Evolutionary conservation across 83 land plant species (phyloP), one percentile per base, ranked within the genome.

Genomic region (Diphasiastrum complanatum): DNA sequence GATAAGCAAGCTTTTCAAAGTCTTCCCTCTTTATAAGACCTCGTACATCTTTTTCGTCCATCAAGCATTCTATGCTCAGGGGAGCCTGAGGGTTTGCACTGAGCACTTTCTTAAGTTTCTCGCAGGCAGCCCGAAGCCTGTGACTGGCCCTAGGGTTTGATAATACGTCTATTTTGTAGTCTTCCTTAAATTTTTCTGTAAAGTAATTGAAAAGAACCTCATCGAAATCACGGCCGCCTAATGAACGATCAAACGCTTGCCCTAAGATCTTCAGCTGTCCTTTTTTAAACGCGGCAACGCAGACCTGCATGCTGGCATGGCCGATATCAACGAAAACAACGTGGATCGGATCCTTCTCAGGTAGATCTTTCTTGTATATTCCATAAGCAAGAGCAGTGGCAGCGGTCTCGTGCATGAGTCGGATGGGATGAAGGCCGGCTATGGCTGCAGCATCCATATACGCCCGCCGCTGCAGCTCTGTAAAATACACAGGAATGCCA

Each of bases 71-170:
- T 22, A 88, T 82, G 61, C 76, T 85, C 51, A 88, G 43, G 10
- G 86, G 95, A 30, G 91, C 91, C 67, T 73, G 87, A 1, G 95
- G 78, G 54, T 88, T 88, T 14, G 95, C 95, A 76, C 91, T 85
- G 14, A 85, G 77, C 23, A 88, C 69, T 51, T 88, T 88, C 82
- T 85, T 85, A 63, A 85, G 65, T 71, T 88, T 85, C 67, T 88
- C 91, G 69, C 91, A 85, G 1, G 84, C 86, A 36, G 78, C 52
- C 6, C 90, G 66, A 4, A 87, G 66, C 55, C 95, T 71, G 2
- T 67, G 69, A 40, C 82, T 75, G 14, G 95, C 95, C 35, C 87
- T 69, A 2, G 78, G 74, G 70, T 85, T 88, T 46, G 79, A 71
- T 33, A 6, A 46, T 1, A 88, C 86, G 55, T 87, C 82, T 45